Percentiles rank a stretch among this genome's conserved stretches.
phyloP scores from a whole-genome alignment of 2,329 filamentous ascomycete species.

The Thielaviopsis musarum region DNA sequence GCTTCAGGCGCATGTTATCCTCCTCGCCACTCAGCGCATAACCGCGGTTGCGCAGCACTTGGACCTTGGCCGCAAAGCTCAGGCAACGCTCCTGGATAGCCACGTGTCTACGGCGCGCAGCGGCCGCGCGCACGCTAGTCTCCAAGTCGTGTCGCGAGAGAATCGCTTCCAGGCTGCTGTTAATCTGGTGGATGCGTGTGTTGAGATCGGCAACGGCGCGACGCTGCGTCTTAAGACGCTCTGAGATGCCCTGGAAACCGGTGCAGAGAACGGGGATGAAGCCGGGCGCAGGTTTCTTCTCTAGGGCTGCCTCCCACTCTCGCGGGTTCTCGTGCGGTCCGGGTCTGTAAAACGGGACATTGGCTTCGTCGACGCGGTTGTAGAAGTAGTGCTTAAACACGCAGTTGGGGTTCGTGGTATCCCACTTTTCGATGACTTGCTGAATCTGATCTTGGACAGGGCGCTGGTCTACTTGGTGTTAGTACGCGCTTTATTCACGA shows the following conservation, averaged over 20 bases:
- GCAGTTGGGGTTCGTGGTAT: constrained; percentile 48
- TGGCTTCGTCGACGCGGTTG: constrained; percentile 61
- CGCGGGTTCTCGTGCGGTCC: constrained; percentile 52
- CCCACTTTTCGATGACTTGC: constrained; percentile 57
- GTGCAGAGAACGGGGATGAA: constrained; percentile 62
- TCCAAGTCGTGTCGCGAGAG: constrained; percentile 62
- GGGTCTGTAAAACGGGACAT: constrained; percentile 62
- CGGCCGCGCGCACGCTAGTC: constrained; percentile 55
- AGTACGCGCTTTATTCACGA: no score
- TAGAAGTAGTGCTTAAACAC: constrained; percentile 76
- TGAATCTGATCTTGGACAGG: constrained; percentile 58
- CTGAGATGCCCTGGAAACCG: constrained; percentile 55
- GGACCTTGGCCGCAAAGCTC: constrained; percentile 60
- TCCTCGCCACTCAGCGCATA: constrained; percentile 68
- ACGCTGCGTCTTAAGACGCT: constrained; percentile 57
- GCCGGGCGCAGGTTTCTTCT: constrained; percentile 59
- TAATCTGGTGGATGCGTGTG: constrained; percentile 60
- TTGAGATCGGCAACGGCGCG: constrained; percentile 54
- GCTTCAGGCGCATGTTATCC: constrained; percentile 58
- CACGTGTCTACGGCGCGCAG: constrained; percentile 55
- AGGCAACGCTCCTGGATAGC: constrained; percentile 57
- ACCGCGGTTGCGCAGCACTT: constrained; percentile 64
- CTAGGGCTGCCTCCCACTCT: constrained; percentile 71
- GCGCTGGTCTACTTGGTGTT: constrained; percentile 36
- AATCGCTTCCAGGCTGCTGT: constrained; percentile 53